Percentiles rank a stretch among this genome's conserved stretches.
Conservation (phyloP, 2,329 filamentous ascomycete species). For the Grosmannia clavigera region DNA sequence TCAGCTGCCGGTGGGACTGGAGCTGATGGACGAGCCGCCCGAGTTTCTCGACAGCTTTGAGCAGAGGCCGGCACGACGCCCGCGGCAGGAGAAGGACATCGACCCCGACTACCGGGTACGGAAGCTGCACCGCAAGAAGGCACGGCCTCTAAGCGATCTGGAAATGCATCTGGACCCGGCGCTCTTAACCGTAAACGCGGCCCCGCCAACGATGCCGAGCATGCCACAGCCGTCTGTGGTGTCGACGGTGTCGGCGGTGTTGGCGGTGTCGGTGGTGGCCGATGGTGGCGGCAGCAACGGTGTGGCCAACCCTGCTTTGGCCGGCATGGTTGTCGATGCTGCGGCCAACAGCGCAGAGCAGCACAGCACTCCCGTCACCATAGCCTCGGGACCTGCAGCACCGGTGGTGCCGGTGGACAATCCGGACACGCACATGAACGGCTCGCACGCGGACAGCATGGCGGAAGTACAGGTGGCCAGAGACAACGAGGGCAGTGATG, state of each 20-base stretch:
- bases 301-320: no score
- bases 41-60: slow-evolving; percentile 44
- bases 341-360: background rate
- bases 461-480: slow-evolving; percentile 4
- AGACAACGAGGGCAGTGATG: background rate
- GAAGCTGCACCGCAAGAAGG: slow-evolving; percentile 30
- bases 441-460: background rate
- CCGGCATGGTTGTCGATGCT: background rate
- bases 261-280: background rate
- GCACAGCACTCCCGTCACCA: background rate
- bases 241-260: background rate
- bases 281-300: background rate
- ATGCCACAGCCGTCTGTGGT: background rate
- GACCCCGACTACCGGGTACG: slow-evolving; percentile 40
- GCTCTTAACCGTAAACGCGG: slow-evolving; percentile 19
- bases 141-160: slow-evolving; percentile 21
- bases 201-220: background rate
- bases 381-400: background rate
- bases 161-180: slow-evolving; percentile 41
- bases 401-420: background rate
- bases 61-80: slow-evolving; percentile 39
- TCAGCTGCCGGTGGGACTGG: slow-evolving; percentile 24
- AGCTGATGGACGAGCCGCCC: slow-evolving; percentile 32
- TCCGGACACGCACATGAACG: background rate
- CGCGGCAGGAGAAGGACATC: slow-evolving; percentile 38